Evolutionary conservation across 2,329 filamentous ascomycete genomes (phyloP).

Genomic region (Botrytis elliptica): DNA sequence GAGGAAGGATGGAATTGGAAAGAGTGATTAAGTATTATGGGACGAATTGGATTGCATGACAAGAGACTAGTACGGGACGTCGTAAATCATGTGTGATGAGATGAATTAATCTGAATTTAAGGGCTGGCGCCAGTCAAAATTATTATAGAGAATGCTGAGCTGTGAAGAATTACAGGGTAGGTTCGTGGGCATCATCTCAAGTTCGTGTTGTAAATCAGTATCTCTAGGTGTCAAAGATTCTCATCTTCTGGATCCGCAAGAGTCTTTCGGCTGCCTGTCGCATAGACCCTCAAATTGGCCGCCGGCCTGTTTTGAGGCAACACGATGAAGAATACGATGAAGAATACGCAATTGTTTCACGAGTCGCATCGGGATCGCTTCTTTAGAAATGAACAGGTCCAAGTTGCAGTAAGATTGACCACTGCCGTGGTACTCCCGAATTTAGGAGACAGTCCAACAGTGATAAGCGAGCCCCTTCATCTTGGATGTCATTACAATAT

Average conservation of each 20-base stretch:
- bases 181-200: not conserved
- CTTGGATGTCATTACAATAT: not conserved
- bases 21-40: not conserved
- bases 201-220: not conserved
- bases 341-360: no score
- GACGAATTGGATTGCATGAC: not conserved
- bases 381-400: not conserved
- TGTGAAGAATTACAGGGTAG: not conserved
- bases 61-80: not conserved
- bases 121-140: not conserved
- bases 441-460: not conserved
- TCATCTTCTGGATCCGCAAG: not conserved
- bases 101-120: no score
- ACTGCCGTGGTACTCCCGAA: not conserved
- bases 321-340: no score
- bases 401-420: no score
- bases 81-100: not conserved
- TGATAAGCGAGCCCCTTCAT: constrained; percentile 14
- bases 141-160: not conserved
- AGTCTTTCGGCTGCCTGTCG: not conserved
- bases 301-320: not conserved
- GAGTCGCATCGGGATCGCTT: no score
- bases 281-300: not conserved
- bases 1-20: not conserved
- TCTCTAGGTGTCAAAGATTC: not conserved